A percentile compares a stretch with the other conserved stretches of the same genome.
phyloP scores from a whole-genome alignment of 306 rosid species.

The Notholithocarpus densiflorus region DNA sequence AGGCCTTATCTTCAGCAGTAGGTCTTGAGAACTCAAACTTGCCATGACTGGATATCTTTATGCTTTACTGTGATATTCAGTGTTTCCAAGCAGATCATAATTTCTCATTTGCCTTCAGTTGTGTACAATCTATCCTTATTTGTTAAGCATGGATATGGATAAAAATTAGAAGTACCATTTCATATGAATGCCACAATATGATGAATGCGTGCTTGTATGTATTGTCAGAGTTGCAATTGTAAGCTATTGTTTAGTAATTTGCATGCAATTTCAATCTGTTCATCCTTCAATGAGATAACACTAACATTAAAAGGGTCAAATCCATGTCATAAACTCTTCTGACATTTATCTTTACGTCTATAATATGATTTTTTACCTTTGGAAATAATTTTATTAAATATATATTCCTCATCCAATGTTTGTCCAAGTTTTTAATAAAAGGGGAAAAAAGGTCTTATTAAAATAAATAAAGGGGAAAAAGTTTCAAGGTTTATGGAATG shows the following conservation, averaged over 20 bases:
- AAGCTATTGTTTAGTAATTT: background rate
- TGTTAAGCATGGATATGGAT: background rate
- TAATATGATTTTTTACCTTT: background rate
- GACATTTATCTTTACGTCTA: background rate
- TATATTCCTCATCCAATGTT: background rate
- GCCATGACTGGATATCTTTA: background rate
- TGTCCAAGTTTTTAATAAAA: background rate
- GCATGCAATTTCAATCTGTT: background rate
- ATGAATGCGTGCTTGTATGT: background rate
- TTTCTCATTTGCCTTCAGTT: background rate
- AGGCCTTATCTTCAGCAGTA: constrained; percentile 75
- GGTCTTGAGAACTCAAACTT: constrained; percentile 31
- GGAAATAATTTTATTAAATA: background rate
- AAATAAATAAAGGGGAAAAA: background rate
- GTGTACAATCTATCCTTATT: background rate
- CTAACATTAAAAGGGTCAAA: background rate
- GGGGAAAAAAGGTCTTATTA: background rate
- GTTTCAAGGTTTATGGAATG: background rate
- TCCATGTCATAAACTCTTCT: background rate
- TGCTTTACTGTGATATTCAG: background rate
- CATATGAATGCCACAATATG: background rate
- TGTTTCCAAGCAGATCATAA: background rate
- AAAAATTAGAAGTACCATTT: background rate
- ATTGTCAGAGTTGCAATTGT: background rate
- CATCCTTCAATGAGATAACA: background rate